Evolutionary conservation across 164 flowering plant species (phyloP).

Genomic region (Berberis thunbergii): DNA sequence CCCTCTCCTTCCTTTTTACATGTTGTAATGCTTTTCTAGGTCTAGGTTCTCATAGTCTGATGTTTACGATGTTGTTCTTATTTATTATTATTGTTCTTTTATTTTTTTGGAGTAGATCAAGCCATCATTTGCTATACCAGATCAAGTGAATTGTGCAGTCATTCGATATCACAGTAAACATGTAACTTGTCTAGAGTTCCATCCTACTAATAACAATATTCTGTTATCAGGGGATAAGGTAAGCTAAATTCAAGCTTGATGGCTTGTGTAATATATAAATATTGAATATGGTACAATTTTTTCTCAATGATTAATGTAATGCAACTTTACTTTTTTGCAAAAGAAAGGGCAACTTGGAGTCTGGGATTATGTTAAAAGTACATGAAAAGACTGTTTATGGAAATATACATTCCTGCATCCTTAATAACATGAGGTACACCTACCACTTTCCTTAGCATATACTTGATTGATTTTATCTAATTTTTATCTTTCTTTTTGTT

Average conservation of each 20-base stretch:
- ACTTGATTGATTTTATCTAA: too few relatives aligned
- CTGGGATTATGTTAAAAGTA: conserved; percentile 76
- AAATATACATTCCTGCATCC: conserved; percentile 63
- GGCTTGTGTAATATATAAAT: too few relatives aligned
- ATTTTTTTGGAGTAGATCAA: conserved; percentile 45
- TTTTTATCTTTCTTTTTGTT: too few relatives aligned
- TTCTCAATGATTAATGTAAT: too few relatives aligned
- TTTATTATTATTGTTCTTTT: neutral
- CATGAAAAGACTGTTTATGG: conserved; percentile 78
- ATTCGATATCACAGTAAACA: conserved; percentile 86
- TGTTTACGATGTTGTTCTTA: neutral
- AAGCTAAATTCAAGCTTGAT: neutral
- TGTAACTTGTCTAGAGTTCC: conserved; percentile 88
- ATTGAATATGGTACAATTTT: too few relatives aligned
- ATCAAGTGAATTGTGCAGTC: conserved; percentile 70
- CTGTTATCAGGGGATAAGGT: conserved; percentile 97
- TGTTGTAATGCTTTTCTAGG: too few relatives aligned
- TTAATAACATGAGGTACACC: conserved; percentile 78
- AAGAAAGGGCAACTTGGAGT: conserved; percentile 99
- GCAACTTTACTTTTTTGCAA: conserved; percentile 10
- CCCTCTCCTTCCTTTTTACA: too few relatives aligned
- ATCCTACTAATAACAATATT: conserved; percentile 73
- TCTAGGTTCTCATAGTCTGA: too few relatives aligned
- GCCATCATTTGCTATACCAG: conserved; percentile 62
- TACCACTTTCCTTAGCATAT: neutral